Evolutionary conservation across 306 rosid genomes (phyloP), one percentile per base, ranked within the genome.

Genomic region (Chamaecrista fasciculata): DNA sequence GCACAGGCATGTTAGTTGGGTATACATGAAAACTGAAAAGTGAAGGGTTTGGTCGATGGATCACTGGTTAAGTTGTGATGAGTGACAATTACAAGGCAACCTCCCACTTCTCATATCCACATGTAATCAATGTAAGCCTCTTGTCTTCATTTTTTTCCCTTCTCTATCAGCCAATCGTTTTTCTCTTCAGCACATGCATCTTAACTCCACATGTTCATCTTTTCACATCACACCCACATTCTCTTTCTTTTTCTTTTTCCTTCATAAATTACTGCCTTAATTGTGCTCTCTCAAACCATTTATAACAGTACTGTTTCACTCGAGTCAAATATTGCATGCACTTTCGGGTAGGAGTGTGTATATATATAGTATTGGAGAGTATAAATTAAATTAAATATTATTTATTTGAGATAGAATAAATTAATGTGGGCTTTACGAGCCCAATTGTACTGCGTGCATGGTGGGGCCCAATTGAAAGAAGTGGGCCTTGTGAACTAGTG

Each of bases 21-120:
- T 48, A 40, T 52, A 15, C 60, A 11, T 21, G 68, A 65, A 36
- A 28, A 26, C 9, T 6, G 9, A 36, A 36, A 11, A 36, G 29
- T 18, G 34, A 51, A 24, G 47, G 66, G 69, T 44, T 66, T 37
- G 47, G 64, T 44, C n/a, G n/a, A n/a, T n/a, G 65, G 15, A 24
- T 40, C 21, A 61, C 50, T 49, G 80, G 80, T 72, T 55, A 18
- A n/a, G n/a, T n/a, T n/a, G n/a, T n/a, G n/a, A n/a, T n/a, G n/a
- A n/a, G n/a, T 77, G 96, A 86, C 78, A 89, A 75, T 58, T 63
- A 82, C 90, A 36, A 6, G 46, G 60, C 86, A 89, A 74, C 88
- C 82, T 62, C 78, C n/a, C n/a, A n/a, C n/a, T n/a, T n/a, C n/a
- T n/a, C n/a, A n/a, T n/a, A n/a, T n/a, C n/a, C 69, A 18, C 48